Base-by-base conservation (phyloP, 2,329 filamentous ascomycete species). In the Trichocomaceae sp. region DNA sequence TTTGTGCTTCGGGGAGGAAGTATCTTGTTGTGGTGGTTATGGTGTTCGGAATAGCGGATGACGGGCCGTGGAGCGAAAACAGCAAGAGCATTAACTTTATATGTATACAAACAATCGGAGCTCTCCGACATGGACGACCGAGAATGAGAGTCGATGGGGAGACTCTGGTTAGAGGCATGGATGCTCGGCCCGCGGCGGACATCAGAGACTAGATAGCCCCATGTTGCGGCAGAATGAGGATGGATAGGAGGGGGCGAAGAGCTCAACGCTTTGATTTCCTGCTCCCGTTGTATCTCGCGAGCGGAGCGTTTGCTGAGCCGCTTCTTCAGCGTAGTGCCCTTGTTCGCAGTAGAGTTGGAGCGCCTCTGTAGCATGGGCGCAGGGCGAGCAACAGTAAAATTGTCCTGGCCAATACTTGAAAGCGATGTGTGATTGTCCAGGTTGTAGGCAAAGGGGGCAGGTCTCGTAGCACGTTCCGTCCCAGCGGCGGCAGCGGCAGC, bases 231-330 rank as follows among this genome's bases (percentile, higher is more conserved):
- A 2, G 26, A 6, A 9, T 29, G 26, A 8, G 57, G 50, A 15
- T 49, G 39, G 20, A 84, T 74, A 5, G 88, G 84, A 61, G 85
- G 80, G 2, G 80, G 78, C 58, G 80, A 81, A 41, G 83, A 82
- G 65, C 83, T 87, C 87, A 96, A 88, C 52, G 88, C 84, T 66
- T 85, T 88, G 66, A 96, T 90, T 72, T 96, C 90, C 59, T 88
- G 88, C 71, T 96, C 91, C 55, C 92, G 82, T 56, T 86, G 79
- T 66, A 83, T 82, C 59, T 95, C 88, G 59, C 86, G 80, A 62
- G 86, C 85, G 64, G 85, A 84, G 63, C 86, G 83, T 72, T 88
- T 95, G 75, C 83, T 90, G 41, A 87, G 87, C 65, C 84, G 89
- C 58, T 85, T 84, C 57, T 84, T 82, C 50, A 82, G 72, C 26